Evolutionary conservation across 1,284 basidiomycete genomes (phyloP).

Genomic region (Cryptococcus sp.): DNA sequence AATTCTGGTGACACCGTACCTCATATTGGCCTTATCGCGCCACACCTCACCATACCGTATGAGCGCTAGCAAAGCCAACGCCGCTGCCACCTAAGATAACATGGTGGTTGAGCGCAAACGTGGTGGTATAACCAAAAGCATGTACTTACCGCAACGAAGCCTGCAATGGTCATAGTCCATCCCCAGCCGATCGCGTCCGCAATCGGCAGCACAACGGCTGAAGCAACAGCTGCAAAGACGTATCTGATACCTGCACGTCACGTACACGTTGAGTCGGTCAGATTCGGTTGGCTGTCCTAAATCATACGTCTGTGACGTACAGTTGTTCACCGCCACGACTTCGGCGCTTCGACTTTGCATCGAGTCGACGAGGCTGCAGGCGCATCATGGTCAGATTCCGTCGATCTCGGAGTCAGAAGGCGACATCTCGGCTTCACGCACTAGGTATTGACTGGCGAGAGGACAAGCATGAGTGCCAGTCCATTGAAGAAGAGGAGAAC

Average conservation of each 20-base stretch:
- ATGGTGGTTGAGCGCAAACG: too few relatives aligned
- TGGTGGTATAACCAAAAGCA: too few relatives aligned
- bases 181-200: slow-evolving; percentile 62
- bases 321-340: slow-evolving; percentile 54
- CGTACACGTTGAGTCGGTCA: too few relatives aligned
- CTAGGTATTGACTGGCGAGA: slow-evolving; percentile 62
- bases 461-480: slow-evolving; percentile 52
- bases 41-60: slow-evolving; percentile 35
- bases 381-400: not conserved
- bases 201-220: slow-evolving; percentile 58
- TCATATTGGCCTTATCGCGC: slow-evolving; percentile 30
- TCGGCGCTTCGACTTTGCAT: slow-evolving; percentile 61
- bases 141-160: slow-evolving; percentile 48
- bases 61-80: slow-evolving; percentile 11
- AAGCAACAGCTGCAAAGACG: slow-evolving; percentile 55
- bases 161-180: slow-evolving; percentile 59
- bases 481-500: slow-evolving; percentile 53
- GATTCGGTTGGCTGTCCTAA: too few relatives aligned
- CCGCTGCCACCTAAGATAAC: too few relatives aligned
- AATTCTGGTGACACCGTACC: slow-evolving; percentile 17
- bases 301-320: slow-evolving; percentile 8
- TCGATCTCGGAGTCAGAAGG: not conserved
- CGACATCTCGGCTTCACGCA: slow-evolving; percentile 12
- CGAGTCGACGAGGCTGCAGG: slow-evolving; percentile 57
- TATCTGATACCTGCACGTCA: slow-evolving; percentile 32